Conservation (phyloP, 2,329 filamentous ascomycete species). For the Lojkania enalia region DNA sequence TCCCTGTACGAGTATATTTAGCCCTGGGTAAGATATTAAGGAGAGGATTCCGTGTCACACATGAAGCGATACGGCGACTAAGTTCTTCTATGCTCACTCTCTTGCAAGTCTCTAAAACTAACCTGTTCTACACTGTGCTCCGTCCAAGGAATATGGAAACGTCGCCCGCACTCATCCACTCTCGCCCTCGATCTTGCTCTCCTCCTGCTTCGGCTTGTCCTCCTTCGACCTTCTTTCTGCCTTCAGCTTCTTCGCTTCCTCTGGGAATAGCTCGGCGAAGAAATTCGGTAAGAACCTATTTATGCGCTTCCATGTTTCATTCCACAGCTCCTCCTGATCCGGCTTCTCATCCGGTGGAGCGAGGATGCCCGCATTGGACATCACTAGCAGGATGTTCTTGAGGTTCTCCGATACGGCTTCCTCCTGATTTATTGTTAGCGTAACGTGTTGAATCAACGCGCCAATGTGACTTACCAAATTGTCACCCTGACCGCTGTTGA, state of each 20-base stretch:
- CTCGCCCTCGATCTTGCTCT: conserved; percentile 11
- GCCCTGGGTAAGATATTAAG: too few relatives aligned
- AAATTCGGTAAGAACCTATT: conserved; percentile 64
- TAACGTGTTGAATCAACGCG: too few relatives aligned
- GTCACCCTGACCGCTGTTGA: conserved; percentile 93
- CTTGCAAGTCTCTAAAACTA: too few relatives aligned
- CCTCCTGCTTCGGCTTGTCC: conserved; percentile 12
- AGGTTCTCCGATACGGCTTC: conserved; percentile 94
- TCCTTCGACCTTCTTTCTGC: conserved; percentile 21
- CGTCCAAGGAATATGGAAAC: too few relatives aligned
- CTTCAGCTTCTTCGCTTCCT: conserved; percentile 42
- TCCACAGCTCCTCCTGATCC: conserved; percentile 60
- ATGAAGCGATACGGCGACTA: too few relatives aligned
- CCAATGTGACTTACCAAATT: conserved; percentile 73
- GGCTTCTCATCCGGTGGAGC: conserved; percentile 64
- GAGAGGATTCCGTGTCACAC: too few relatives aligned
- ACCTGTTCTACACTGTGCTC: too few relatives aligned
- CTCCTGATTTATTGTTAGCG: conserved; percentile 59
- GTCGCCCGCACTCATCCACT: background rate
- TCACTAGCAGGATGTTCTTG: conserved; percentile 94
- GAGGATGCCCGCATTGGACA: conserved; percentile 86
- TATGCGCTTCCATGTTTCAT: conserved; percentile 62
- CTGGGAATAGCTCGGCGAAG: conserved; percentile 62
- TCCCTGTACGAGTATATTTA: too few relatives aligned
- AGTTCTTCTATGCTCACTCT: too few relatives aligned